Percentiles rank a stretch among this genome's conserved stretches.
Conservation (phyloP, 176 grass and related monocot genomes). For the Chrysopogon serrulatus region DNA sequence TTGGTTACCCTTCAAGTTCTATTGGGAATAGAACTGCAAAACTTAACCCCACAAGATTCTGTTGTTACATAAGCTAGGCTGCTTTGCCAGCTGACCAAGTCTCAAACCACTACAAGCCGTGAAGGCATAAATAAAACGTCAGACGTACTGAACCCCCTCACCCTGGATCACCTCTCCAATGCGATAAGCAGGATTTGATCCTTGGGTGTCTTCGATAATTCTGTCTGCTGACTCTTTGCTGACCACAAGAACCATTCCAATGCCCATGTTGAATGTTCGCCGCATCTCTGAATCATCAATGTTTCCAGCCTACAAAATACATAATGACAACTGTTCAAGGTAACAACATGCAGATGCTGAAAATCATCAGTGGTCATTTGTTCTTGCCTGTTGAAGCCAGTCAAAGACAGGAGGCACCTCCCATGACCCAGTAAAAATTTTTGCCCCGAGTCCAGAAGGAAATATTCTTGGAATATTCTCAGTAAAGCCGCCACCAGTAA, state of each 20-base stretch:
- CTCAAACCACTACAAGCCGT: background rate
- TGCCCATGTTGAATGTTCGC: conserved; percentile 90
- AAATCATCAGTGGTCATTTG: background rate
- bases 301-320: conserved; percentile 53
- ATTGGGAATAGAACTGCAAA: background rate
- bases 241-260: conserved; percentile 80
- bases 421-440: no score
- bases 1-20: background rate
- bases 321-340: background rate
- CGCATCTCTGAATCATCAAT: conserved; percentile 81
- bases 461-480: conserved; percentile 83
- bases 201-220: conserved; percentile 40
- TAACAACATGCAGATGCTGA: background rate
- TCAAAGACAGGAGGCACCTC: conserved; percentile 62
- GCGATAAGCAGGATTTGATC: conserved; percentile 2
- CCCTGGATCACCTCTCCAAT: conserved; percentile 74
- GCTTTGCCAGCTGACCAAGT: background rate
- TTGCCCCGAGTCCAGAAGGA: conserved; percentile 60
- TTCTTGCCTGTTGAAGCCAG: conserved; percentile 65
- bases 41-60: background rate
- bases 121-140: background rate
- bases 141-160: conserved; percentile 54
- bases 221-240: conserved; percentile 41
- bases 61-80: background rate
- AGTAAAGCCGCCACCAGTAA: conserved; percentile 87